These are phyloP conservation scores for Cymbopogon flexuosus DNA, from an alignment of 202 grass and related monocot species.

Conservation along the genomic window DNA sequence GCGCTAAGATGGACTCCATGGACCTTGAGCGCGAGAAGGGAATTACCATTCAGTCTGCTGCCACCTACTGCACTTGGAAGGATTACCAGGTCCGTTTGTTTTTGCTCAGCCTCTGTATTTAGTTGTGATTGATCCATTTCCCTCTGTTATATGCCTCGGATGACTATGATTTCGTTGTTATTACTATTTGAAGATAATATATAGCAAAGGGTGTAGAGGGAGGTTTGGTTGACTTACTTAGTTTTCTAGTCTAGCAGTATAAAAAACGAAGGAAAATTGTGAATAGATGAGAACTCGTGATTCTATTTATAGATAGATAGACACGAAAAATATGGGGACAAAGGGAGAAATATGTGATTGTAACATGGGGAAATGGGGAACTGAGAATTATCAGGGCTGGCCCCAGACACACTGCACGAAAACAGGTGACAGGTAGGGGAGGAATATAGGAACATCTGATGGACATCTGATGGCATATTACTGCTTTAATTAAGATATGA, in stretches of 20 bases:
- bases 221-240: not conserved
- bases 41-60: constrained; percentile 95
- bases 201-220: not conserved
- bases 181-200: not conserved
- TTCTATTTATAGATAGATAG: not conserved
- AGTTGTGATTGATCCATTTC: constrained; percentile 4
- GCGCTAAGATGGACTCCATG: constrained; percentile 98
- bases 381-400: not conserved
- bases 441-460: not conserved
- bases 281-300: not conserved
- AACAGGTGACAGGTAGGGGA: not conserved
- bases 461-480: not conserved
- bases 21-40: constrained; percentile 95
- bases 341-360: not conserved
- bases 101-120: not conserved
- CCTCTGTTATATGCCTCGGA: not conserved
- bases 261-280: not conserved
- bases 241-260: not conserved
- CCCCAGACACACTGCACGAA: too few relatives aligned
- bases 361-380: not conserved
- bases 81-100: constrained; percentile 56
- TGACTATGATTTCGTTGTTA: not conserved
- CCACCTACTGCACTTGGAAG: constrained; percentile 96
- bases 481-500: too few relatives aligned
- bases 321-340: not conserved